Evolutionary conservation across 2,329 filamentous ascomycete species (phyloP), one percentile per base, ranked within the genome.

Genomic region (Cyclaneusma minus): DNA sequence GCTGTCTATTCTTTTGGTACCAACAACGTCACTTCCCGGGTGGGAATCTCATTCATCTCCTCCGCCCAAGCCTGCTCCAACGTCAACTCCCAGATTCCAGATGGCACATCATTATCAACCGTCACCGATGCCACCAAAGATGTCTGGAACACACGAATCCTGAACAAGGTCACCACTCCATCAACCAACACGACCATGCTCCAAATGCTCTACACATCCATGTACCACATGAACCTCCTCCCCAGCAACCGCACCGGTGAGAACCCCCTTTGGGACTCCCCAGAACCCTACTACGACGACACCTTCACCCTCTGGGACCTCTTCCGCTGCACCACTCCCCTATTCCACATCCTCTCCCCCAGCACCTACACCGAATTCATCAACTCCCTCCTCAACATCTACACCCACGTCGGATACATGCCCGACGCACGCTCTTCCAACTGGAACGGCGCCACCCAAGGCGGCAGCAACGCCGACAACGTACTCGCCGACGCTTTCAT

Each of bases 401-500:
- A 67, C 64, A 55, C 68, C 29, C 51, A 69, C 33, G 68, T 72
- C 4, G 69, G 69, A 4, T 79, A 62, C 37, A 54, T 76, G 41
- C 71, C 72, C 1, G 72, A 78, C 38, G 73, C 59, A 0, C 64
- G 74, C 7, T 77, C 70, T 0, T 75, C 67, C 2, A 72, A 78
- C 46, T 75, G 57, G 51, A 81, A 78, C 34, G 76, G 76, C 7
- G 64, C 67, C 10, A 66, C 68, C 0, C 75, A 81, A 43, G 75
- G 72, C 7, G 76, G 76, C 6, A 74, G 65, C 8, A 80, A 80
- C 39, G 64, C 67, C 4, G 75, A 82, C 43, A 80, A 76, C 30
- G 63, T 82, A 4, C 62, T 82, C 10, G 75, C 75, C 3, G 76
- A 82, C 40, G 76, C 75, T 0, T 81, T 68, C 34, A 60, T 78